Evolutionary conservation across 768 basidiomycete genomes (phyloP), one percentile per base, ranked within the genome.

Genomic region (Scleroderma citrinum): DNA sequence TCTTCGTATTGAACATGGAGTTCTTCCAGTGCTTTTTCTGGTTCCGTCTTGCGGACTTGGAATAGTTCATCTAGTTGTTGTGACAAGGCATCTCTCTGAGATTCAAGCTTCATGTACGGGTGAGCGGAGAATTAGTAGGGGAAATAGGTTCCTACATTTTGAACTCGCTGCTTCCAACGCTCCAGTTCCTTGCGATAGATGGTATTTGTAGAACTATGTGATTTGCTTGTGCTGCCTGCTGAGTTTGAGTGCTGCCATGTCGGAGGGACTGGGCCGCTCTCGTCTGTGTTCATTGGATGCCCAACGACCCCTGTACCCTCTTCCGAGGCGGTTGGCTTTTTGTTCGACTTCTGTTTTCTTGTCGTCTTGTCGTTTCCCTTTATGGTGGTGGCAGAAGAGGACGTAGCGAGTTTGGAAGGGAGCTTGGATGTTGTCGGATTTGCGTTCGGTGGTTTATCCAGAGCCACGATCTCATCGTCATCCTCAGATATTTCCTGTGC

Each of bases 41-140:
- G 68, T 51, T 89, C 88, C 5, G 86, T 85, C 35, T 71, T 63
- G 39, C 85, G 77, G 35, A 82, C 66, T 30, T 73, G 70, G 46
- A 78, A 72, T 7, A 80, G 61, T 51, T 86, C 80, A 36, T 87
- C 77, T 16, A 89, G 54, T 49, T 84, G 81, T 16, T 69, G 63
- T 31, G 71, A 69, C 2, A 88, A 60, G 21, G 70, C 62, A 26
- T 74, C 68, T 20, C 76, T 71, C 43, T 76, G 75, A n/a, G 58
- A 56, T 48, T 75, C 62, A 2, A 69, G 56, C 65, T 67, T 20
- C 24, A 37, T 36, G 32, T 44, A 45, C 44, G 31, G 5, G 40
- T 46, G 37, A 19, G 13, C 34, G 26, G 26, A 26, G 20, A 31
- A 34, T 24, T 26, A 38, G 39, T 5, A 1, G 14, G 32, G 30